These are phyloP conservation scores for Solanum chmielewskii DNA, from an alignment of 257 asterid genomes.

Conservation along the genomic window DNA sequence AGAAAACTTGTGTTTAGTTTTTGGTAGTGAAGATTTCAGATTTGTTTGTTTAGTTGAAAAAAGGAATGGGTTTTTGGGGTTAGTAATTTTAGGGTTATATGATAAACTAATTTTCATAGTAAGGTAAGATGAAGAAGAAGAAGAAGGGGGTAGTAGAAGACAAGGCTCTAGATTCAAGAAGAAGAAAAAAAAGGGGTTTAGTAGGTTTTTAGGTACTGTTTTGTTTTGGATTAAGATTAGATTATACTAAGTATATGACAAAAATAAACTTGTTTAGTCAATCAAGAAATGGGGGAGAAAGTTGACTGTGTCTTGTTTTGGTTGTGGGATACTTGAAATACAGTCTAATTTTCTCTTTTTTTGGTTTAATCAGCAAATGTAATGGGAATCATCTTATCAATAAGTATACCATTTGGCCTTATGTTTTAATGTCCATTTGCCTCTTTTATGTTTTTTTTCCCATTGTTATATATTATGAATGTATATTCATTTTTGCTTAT, in stretches of 20 bases:
- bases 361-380: background rate
- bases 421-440: background rate
- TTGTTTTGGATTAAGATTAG: constrained; percentile 5
- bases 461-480: background rate
- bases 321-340: constrained; percentile 7
- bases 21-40: background rate
- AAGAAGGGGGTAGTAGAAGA: background rate
- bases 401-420: background rate
- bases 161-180: background rate
- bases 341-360: background rate
- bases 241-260: background rate
- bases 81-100: background rate
- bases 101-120: constrained; percentile 2
- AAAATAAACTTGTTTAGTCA: background rate
- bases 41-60: background rate
- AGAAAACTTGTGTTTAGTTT: background rate
- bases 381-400: background rate
- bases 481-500: no score
- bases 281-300: constrained; percentile 1
- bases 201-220: background rate
- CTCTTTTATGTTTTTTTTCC: background rate
- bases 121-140: background rate
- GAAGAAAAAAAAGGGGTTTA: background rate
- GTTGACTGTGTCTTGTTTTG: constrained; percentile 33
- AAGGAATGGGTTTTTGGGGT: constrained; percentile 2